These are phyloP conservation scores for Corinectria fuckeliana DNA, from an alignment of 2,329 filamentous ascomycete genomes.

Conservation along the genomic window DNA sequence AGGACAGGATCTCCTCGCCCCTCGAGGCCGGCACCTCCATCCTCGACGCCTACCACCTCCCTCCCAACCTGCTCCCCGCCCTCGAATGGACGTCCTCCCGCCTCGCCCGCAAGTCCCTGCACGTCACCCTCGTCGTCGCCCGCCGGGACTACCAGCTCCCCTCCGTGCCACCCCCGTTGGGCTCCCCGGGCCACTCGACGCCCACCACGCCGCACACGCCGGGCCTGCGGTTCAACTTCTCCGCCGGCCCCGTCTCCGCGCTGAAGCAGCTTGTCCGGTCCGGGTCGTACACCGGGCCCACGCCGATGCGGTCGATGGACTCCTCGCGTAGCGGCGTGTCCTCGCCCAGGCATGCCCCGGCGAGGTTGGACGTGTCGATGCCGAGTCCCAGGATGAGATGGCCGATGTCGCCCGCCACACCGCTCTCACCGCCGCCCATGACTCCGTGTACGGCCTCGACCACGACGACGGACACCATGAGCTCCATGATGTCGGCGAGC, in stretches of 20 bases:
- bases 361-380: slow-evolving; percentile 39
- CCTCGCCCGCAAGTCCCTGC: slow-evolving; percentile 60
- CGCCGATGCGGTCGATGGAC: slow-evolving; percentile 34
- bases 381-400: slow-evolving; percentile 38
- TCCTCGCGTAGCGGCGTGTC: slow-evolving; percentile 35
- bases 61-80: slow-evolving; percentile 58
- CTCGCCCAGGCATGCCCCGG: slow-evolving; percentile 44
- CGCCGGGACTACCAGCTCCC: slow-evolving; percentile 63
- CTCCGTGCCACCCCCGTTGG: slow-evolving; percentile 33
- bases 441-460: slow-evolving; percentile 54
- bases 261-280: slow-evolving; percentile 43
- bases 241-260: slow-evolving; percentile 41
- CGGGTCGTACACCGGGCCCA: slow-evolving; percentile 27
- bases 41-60: slow-evolving; percentile 64
- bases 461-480: slow-evolving; percentile 43
- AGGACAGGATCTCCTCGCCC: slow-evolving; percentile 65
- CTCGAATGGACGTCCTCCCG: slow-evolving; percentile 65
- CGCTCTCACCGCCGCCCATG: slow-evolving; percentile 51
- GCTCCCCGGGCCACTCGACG: slow-evolving; percentile 23
- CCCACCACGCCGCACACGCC: slow-evolving; percentile 43
- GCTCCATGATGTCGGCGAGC: slow-evolving; percentile 43
- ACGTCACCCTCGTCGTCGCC: slow-evolving; percentile 64
- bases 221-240: slow-evolving; percentile 42
- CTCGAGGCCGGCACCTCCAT: slow-evolving; percentile 68
- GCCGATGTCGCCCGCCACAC: slow-evolving; percentile 48